These are phyloP conservation scores for Boletus reticulatus DNA, from an alignment of 768 basidiomycete species.

Conservation along the genomic window DNA sequence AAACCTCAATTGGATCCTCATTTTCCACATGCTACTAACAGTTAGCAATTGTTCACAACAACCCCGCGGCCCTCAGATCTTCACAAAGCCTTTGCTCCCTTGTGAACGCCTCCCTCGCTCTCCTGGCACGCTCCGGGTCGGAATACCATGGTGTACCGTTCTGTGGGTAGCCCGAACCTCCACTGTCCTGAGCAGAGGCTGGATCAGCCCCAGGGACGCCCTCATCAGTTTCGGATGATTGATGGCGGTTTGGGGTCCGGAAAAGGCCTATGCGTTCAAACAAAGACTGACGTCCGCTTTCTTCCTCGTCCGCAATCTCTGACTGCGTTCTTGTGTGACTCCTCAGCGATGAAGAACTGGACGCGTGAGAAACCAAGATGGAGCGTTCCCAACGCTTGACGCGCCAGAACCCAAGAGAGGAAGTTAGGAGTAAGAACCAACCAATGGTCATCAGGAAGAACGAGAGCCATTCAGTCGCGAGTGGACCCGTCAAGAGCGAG, in stretches of 20 bases:
- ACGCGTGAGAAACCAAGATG: slow-evolving; percentile 52
- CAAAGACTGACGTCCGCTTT: slow-evolving; percentile 26
- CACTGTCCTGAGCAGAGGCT: slow-evolving; percentile 23
- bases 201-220: slow-evolving; percentile 4
- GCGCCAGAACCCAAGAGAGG: slow-evolving; percentile 86
- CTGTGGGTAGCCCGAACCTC: slow-evolving; percentile 25
- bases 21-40: not conserved
- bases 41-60: slow-evolving; percentile 42
- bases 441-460: slow-evolving; percentile 93
- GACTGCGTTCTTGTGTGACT: slow-evolving; percentile 30
- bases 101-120: slow-evolving; percentile 44
- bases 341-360: slow-evolving; percentile 31
- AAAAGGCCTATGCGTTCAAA: slow-evolving; percentile 29
- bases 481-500: slow-evolving; percentile 50
- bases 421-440: slow-evolving; percentile 88
- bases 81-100: slow-evolving; percentile 57
- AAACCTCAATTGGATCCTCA: not conserved
- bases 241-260: slow-evolving; percentile 10
- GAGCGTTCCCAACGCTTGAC: slow-evolving; percentile 87
- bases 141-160: slow-evolving; percentile 36
- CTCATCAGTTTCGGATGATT: slow-evolving; percentile 8
- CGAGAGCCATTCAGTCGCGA: slow-evolving; percentile 90
- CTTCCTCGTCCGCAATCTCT: slow-evolving; percentile 27
- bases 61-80: slow-evolving; percentile 62
- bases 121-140: slow-evolving; percentile 43